phyloP scores from a whole-genome alignment of 2,329 filamentous ascomycete species.

The Talaromyces sp. region DNA sequence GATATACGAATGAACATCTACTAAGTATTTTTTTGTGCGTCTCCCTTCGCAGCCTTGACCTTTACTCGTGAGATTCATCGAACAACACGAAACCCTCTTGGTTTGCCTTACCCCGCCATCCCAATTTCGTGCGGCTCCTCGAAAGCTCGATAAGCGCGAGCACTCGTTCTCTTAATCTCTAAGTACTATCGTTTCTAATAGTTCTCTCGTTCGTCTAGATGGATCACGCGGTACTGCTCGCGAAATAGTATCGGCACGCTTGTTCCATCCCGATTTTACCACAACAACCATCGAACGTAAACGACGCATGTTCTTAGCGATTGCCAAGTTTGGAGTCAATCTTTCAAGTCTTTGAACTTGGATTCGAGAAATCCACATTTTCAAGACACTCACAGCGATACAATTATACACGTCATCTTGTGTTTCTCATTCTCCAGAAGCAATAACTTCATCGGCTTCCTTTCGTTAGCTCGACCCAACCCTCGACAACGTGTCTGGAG shows the following conservation, averaged over 20 bases:
- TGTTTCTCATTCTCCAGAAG: background rate
- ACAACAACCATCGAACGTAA: background rate
- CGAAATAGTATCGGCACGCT: background rate
- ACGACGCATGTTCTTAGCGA: background rate
- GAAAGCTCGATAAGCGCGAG: constrained; percentile 4
- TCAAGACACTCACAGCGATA: background rate
- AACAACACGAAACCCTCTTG: constrained; percentile 16
- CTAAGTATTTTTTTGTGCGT: background rate
- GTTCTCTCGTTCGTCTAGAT: background rate
- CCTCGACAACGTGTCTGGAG: constrained; percentile 46
- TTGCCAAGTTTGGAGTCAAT: background rate
- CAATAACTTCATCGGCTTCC: background rate
- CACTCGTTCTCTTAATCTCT: background rate
- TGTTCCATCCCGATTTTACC: background rate
- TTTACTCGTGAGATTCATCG: constrained; percentile 13
- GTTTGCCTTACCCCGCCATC: constrained; percentile 16
- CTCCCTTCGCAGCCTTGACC: background rate
- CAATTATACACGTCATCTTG: background rate
- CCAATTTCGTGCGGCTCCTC: background rate
- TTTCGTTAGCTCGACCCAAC: constrained; percentile 16
- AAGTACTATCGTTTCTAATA: background rate
- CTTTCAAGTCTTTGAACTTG: background rate
- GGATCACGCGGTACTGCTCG: background rate
- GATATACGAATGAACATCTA: constrained; percentile 3
- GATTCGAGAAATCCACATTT: background rate